A percentile compares a stretch with the other conserved stretches of the same genome.
phyloP scores from a whole-genome alignment of 257 asterid species.

The Verbascum thapsus region DNA sequence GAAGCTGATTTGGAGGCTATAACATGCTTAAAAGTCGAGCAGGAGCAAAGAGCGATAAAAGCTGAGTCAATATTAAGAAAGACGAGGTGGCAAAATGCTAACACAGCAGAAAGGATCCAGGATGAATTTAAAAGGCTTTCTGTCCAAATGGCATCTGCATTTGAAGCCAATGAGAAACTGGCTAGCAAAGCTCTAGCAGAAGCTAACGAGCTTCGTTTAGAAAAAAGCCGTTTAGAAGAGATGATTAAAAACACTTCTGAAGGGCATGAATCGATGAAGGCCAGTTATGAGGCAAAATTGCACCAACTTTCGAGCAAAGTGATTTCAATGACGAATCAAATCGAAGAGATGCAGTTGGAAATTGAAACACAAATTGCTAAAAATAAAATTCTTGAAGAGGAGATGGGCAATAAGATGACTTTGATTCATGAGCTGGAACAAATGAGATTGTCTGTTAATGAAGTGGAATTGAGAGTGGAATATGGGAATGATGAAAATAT shows the following conservation, averaged over 20 bases:
- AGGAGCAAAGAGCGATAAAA: constrained; percentile 85
- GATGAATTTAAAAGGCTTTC: constrained; percentile 81
- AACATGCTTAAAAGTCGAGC: constrained; percentile 69
- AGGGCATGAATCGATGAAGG: constrained; percentile 46
- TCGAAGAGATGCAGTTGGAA: constrained; percentile 54
- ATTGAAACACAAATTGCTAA: constrained; percentile 38
- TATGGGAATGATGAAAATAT: constrained; percentile 48
- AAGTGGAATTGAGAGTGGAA: constrained; percentile 48
- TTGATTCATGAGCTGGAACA: constrained; percentile 49
- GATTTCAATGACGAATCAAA: constrained; percentile 41
- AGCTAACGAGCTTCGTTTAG: constrained; percentile 68
- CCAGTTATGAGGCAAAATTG: constrained; percentile 52
- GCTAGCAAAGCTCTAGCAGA: constrained; percentile 80
- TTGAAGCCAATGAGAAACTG: constrained; percentile 83
- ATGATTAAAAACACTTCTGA: constrained; percentile 59
- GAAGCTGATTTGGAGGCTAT: constrained; percentile 75
- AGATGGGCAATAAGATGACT: constrained; percentile 42
- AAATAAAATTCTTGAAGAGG: constrained; percentile 41
- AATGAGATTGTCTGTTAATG: constrained; percentile 43
- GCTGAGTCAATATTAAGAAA: constrained; percentile 90
- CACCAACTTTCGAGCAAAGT: constrained; percentile 50
- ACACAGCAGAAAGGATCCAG: constrained; percentile 81
- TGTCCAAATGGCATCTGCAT: constrained; percentile 72
- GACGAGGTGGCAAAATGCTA: constrained; percentile 72
- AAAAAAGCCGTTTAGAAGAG: constrained; percentile 60